These are phyloP conservation scores for Gryganskiella cystojenkinii DNA, from an alignment of 192 early-diverging fungal genomes.

Conservation along the genomic window DNA sequence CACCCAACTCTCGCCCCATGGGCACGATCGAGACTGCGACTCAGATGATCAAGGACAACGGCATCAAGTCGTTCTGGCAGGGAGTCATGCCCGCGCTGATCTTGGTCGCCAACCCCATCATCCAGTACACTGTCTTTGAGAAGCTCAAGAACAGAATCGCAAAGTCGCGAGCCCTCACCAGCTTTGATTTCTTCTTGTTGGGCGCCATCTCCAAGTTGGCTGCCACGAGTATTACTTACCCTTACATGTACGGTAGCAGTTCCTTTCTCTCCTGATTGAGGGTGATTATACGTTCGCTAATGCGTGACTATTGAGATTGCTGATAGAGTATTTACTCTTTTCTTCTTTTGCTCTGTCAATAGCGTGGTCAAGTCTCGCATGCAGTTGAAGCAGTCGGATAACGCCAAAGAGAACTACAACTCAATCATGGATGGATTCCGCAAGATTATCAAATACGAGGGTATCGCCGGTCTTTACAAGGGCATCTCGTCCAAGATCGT, in stretches of 20 bases:
- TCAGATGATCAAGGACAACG: slow-evolving; percentile 91
- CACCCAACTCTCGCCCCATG: slow-evolving; percentile 51
- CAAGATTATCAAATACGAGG: slow-evolving; percentile 93
- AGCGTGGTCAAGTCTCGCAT: slow-evolving; percentile 97
- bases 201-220: slow-evolving; percentile 96
- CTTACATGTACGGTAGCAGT: slow-evolving; percentile 83
- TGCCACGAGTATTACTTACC: slow-evolving; percentile 96
- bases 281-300: slow-evolving; percentile 2
- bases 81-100: slow-evolving; percentile 96
- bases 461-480: slow-evolving; percentile 87
- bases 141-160: slow-evolving; percentile 79
- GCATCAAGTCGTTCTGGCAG: slow-evolving; percentile 87
- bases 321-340: background rate
- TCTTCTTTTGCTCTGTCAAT: slow-evolving; percentile 5
- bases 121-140: slow-evolving; percentile 99
- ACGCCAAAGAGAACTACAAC: slow-evolving; percentile 78
- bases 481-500: slow-evolving; percentile 96
- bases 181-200: slow-evolving; percentile 94
- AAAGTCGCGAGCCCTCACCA: slow-evolving; percentile 70
- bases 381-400: slow-evolving; percentile 92
- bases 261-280: background rate
- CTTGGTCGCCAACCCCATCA: slow-evolving; percentile 99
- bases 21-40: slow-evolving; percentile 63
- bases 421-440: slow-evolving; percentile 88
- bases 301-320: background rate